Evolutionary conservation across 306 rosid genomes (phyloP).

Genomic region (Acmispon strigosus): DNA sequence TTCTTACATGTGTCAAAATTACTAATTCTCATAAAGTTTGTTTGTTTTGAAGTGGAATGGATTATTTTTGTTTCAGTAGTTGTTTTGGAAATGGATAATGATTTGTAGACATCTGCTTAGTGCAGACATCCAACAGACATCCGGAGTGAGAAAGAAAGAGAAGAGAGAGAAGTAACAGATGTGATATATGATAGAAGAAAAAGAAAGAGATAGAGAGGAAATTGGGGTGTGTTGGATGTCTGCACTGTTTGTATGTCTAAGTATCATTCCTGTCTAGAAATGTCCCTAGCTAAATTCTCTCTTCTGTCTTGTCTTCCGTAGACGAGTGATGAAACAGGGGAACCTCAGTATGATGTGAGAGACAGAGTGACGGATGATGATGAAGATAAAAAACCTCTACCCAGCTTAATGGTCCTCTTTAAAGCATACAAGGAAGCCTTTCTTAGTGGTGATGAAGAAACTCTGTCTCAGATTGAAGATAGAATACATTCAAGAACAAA

Average conservation of each 20-base stretch:
- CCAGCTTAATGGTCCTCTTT: constrained; percentile 43
- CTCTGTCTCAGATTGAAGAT: constrained; percentile 44
- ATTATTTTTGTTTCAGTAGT: background rate
- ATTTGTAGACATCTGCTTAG: too few relatives aligned
- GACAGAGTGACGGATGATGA: constrained; percentile 11
- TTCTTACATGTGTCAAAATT: background rate
- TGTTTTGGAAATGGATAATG: background rate
- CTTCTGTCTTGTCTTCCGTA: constrained; percentile 14
- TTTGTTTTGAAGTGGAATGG: background rate
- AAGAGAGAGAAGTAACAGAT: too few relatives aligned
- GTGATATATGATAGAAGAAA: too few relatives aligned
- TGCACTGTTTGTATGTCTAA: too few relatives aligned
- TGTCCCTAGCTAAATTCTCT: constrained; percentile 1
- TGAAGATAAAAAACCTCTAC: constrained; percentile 22
- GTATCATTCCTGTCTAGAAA: too few relatives aligned
- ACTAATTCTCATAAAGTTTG: background rate
- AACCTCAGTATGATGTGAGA: constrained; percentile 21
- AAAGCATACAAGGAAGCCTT: constrained; percentile 67
- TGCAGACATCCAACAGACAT: too few relatives aligned
- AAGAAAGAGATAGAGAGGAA: too few relatives aligned
- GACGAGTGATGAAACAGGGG: constrained; percentile 42
- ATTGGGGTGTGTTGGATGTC: too few relatives aligned
- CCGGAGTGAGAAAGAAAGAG: too few relatives aligned
- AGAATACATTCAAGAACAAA: constrained; percentile 32
- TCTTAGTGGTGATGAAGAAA: constrained; percentile 40